These are phyloP conservation scores for Vanrija sp. DNA, from an alignment of 1,284 basidiomycete genomes.

Conservation along the genomic window DNA sequence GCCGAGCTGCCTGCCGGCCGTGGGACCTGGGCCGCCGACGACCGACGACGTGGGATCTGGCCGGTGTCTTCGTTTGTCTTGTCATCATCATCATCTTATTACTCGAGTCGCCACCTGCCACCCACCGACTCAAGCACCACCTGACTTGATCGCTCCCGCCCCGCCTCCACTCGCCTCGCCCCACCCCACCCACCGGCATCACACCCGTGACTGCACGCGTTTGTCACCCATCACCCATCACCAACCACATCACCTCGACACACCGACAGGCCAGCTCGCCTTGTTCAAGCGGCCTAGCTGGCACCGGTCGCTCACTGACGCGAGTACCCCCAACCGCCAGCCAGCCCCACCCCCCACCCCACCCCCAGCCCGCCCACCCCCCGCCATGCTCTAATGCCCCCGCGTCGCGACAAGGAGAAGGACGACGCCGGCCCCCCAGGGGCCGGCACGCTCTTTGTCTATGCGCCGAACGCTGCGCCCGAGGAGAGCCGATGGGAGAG, in stretches of 20 bases:
- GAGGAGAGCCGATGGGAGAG: conserved; percentile 13
- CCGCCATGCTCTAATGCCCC: conserved; percentile 9
- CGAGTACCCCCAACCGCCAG: background rate
- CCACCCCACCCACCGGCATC: background rate
- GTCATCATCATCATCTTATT: background rate
- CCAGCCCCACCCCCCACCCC: background rate
- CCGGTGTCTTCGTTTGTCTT: background rate
- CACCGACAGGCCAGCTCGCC: too few species aligned
- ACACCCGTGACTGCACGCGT: background rate
- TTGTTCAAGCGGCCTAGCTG: too few species aligned
- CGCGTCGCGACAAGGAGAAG: background rate
- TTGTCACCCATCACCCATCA: background rate
- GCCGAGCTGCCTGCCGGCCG: background rate
- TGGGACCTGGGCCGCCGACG: background rate
- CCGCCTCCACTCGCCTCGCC: background rate
- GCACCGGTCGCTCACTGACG: too few species aligned
- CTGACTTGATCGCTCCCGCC: background rate
- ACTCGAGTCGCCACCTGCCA: background rate
- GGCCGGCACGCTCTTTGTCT: conserved; percentile 37
- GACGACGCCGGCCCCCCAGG: conserved; percentile 33
- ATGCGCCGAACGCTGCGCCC: conserved; percentile 9
- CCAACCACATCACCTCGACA: too few species aligned
- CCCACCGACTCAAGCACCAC: too few species aligned
- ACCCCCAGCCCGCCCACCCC: background rate
- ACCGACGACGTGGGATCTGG: background rate